These are phyloP conservation scores for Brassica carinata DNA, from an alignment of 345 rosid genomes.

Conservation along the genomic window DNA sequence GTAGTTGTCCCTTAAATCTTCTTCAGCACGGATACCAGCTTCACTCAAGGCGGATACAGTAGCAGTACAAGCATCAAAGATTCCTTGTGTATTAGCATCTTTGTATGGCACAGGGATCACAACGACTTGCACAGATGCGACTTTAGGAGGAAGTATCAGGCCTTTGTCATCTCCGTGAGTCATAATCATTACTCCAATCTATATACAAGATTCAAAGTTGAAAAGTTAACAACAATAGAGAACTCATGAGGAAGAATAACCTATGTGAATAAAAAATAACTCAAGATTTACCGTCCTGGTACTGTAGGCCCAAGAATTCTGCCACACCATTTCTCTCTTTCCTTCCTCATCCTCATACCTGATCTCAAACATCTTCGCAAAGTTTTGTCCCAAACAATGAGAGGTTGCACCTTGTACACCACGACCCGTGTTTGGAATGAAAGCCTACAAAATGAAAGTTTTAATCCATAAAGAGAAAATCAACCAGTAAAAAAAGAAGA, in stretches of 20 bases:
- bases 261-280: neutral
- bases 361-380: slow-evolving; percentile 94
- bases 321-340: slow-evolving; percentile 91
- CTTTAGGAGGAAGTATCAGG: slow-evolving; percentile 76
- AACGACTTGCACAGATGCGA: slow-evolving; percentile 81
- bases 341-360: slow-evolving; percentile 90
- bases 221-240: neutral
- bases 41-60: slow-evolving; percentile 63
- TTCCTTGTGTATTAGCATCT: slow-evolving; percentile 80
- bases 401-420: slow-evolving; percentile 99
- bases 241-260: neutral
- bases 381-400: slow-evolving; percentile 93
- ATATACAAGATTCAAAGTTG: neutral
- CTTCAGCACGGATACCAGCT: slow-evolving; percentile 81
- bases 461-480: neutral
- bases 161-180: slow-evolving; percentile 82
- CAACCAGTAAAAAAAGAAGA: neutral
- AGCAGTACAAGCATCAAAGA: slow-evolving; percentile 78
- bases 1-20: slow-evolving; percentile 84
- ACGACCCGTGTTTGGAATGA: slow-evolving; percentile 94
- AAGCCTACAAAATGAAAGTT: slow-evolving; percentile 55
- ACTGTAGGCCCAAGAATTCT: slow-evolving; percentile 98
- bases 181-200: slow-evolving; percentile 99
- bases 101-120: slow-evolving; percentile 93
- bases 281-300: slow-evolving; percentile 58